phyloP scores from a whole-genome alignment of 2,329 filamentous ascomycete genomes.

The Ophiostoma sp. region DNA sequence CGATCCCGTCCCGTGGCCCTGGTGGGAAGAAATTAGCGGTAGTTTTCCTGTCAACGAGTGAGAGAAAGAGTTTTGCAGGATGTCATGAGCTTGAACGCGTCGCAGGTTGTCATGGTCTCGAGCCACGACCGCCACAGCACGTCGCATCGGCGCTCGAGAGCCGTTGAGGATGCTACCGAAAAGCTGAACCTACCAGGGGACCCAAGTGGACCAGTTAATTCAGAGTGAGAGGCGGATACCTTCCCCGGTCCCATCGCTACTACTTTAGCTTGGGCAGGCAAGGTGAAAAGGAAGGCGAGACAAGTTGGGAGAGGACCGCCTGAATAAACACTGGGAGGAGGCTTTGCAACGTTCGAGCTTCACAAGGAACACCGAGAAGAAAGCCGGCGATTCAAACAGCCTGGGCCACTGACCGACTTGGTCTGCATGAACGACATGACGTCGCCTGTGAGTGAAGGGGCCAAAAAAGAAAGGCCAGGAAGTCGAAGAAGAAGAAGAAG shows the following conservation, averaged over 20 bases:
- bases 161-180: conserved; percentile 9
- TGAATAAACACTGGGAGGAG: not conserved
- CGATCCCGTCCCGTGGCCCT: conserved; percentile 8
- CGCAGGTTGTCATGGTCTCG: not conserved
- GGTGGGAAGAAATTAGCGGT: not conserved
- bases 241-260: conserved; percentile 16
- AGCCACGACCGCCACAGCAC: not conserved
- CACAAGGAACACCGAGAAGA: not conserved
- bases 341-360: not conserved
- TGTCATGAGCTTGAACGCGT: not conserved
- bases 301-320: not conserved
- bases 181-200: not conserved
- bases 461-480: not conserved
- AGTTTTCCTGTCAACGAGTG: not conserved
- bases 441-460: not conserved
- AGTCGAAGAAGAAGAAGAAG: not conserved
- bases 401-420: not conserved
- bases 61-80: not conserved
- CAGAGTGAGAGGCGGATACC: not conserved
- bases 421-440: not conserved
- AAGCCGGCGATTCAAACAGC: not conserved
- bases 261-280: not conserved
- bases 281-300: not conserved
- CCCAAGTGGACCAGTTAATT: conserved; percentile 15
- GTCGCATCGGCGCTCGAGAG: not conserved